Base-by-base conservation (phyloP, 2,329 filamentous ascomycete species). In the Paecilomyces niveus region DNA sequence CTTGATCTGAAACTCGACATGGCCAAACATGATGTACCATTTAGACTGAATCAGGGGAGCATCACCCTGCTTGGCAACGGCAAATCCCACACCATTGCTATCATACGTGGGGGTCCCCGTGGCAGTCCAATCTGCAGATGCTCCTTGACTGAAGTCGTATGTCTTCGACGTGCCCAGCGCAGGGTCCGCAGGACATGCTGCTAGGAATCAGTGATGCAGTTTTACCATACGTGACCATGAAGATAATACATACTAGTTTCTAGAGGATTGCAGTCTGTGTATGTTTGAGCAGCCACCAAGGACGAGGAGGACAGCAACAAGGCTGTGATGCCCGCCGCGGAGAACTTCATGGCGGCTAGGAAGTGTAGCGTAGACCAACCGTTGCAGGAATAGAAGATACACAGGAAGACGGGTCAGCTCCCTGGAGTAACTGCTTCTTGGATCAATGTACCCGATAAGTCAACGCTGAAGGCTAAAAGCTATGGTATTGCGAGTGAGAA, bases 11-110 rank as follows among this genome's bases (percentile, higher is more conserved):
- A 92, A 85, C 64, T 96, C 89, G 70, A 97, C 89, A 63, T 88
- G 89, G 65, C 94, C 94, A 73, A 97, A 99, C 94, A 99, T 97
- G 78, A 99, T 96, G 81, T 97, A 97, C 84, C 96, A 97, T 68
- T 94, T 85, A 61, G 92, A 96, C 63, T 83, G 83, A 61, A 99
- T 84, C 72, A 93, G 89, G 0, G 94, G 94, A 2, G 91, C 85
- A 70, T 99, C 90, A 58, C 93, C 92, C 55, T 86, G 81, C 69
- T 86, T 79, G 56, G 85, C 76, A 56, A 99, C 87, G 26, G 90
- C 92, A 72, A 99, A 95, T 15, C 84, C 84, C 26, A 84, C 92
- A 59, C 94, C 94, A 70, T 92, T 83, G 58, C 80, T 80, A 71
- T 81, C 83, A 77, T 96, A 97, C 1, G 85, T 85, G 2, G 90